These are phyloP conservation scores for Daldinia bambusicola DNA, from an alignment of 495 filamentous ascomycete species.

Conservation along the genomic window DNA sequence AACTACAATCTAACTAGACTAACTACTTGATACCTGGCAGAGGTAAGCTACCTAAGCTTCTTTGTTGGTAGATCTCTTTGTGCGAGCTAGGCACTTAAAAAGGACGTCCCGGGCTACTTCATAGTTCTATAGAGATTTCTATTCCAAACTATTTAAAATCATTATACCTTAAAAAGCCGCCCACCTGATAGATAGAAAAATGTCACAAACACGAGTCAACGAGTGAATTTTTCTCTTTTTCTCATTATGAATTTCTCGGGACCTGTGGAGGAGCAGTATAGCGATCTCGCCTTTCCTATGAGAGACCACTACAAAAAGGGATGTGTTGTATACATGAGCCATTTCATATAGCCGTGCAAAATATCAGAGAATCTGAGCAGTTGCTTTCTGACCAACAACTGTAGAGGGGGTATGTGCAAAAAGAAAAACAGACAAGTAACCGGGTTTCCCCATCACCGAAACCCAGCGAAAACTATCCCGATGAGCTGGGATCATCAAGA, in stretches of 20 bases:
- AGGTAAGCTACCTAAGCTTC: not conserved
- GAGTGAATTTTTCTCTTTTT: constrained; percentile 42
- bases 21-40: not conserved
- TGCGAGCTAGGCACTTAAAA: not conserved
- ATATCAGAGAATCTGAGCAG: constrained; percentile 36
- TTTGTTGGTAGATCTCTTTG: constrained; percentile 6
- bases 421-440: constrained; percentile 37
- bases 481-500: constrained; percentile 14
- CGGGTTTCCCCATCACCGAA: constrained; percentile 31
- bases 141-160: constrained; percentile 8
- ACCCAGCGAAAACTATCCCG: constrained; percentile 15
- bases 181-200: not conserved
- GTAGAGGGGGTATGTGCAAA: constrained; percentile 45
- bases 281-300: constrained; percentile 14
- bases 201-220: constrained; percentile 21
- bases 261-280: constrained; percentile 12
- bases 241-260: constrained; percentile 45
- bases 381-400: constrained; percentile 36
- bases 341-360: constrained; percentile 36
- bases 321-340: constrained; percentile 46
- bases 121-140: not conserved
- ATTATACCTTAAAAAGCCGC: not conserved
- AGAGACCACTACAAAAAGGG: constrained; percentile 25
- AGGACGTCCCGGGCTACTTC: not conserved
- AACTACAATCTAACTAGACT: not conserved